Evolutionary conservation across 352 stramenopile species (phyloP).

Genomic region (Globisporangium spinosum): DNA sequence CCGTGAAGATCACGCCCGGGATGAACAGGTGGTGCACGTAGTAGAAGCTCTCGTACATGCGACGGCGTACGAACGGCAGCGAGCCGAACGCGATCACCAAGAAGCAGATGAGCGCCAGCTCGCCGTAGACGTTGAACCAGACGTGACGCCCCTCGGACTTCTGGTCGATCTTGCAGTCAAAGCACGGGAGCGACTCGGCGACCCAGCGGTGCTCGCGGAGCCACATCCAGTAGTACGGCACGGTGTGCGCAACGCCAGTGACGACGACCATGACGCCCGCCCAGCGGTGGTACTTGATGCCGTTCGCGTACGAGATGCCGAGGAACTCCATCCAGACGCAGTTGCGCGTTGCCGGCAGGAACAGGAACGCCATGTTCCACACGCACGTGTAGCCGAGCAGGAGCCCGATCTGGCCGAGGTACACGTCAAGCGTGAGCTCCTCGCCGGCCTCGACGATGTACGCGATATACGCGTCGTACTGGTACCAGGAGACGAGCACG

Average conservation of each 20-base stretch:
- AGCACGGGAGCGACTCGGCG: constrained; percentile 34
- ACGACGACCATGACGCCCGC: constrained; percentile 24
- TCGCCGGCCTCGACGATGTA: neutral
- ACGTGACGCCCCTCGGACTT: constrained; percentile 12
- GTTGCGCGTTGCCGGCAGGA: constrained; percentile 32
- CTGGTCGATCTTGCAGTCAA: constrained; percentile 27
- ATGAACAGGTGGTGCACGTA: constrained; percentile 41
- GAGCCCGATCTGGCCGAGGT: constrained; percentile 16
- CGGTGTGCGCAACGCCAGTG: constrained; percentile 21
- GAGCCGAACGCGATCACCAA: constrained; percentile 30
- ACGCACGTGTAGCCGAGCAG: constrained; percentile 25
- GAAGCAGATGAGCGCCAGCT: constrained; percentile 34
- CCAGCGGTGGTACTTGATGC: constrained; percentile 42
- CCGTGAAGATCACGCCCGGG: constrained; percentile 26
- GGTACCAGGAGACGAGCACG: constrained; percentile 18
- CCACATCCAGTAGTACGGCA: constrained; percentile 29
- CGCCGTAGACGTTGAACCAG: constrained; percentile 44
- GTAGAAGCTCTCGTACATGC: constrained; percentile 44
- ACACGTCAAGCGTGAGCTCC: constrained; percentile 7
- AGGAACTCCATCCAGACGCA: constrained; percentile 37
- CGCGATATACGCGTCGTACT: constrained; percentile 17
- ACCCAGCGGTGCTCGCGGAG: constrained; percentile 21
- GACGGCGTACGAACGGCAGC: constrained; percentile 35
- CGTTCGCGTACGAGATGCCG: constrained; percentile 33
- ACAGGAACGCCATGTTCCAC: constrained; percentile 41